phyloP scores from a whole-genome alignment of 495 filamentous ascomycete species.

The Penicillium dipodomyicola region DNA sequence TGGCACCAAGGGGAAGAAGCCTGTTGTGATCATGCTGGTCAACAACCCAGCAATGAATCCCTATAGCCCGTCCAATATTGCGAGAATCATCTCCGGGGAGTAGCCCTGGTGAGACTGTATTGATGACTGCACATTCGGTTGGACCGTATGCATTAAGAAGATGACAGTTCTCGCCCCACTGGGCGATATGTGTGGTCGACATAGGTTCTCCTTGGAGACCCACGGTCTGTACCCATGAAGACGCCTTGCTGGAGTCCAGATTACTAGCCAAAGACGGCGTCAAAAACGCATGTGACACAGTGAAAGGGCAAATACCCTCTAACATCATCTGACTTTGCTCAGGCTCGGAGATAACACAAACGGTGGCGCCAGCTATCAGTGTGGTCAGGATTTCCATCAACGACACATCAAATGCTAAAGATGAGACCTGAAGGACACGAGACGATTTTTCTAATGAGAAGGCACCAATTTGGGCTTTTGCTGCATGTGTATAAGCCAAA shows the following conservation, averaged over 20 bases:
- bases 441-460: neutral
- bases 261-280: neutral
- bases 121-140: neutral
- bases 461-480: neutral
- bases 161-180: neutral
- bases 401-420: constrained; percentile 28
- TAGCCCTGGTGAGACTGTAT: neutral
- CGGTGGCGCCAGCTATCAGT: constrained; percentile 26
- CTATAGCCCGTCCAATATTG: constrained; percentile 11
- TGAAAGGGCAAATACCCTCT: neutral
- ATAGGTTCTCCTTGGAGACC: neutral
- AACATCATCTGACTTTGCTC: constrained; percentile 1
- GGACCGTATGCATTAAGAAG: neutral
- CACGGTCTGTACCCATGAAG: neutral
- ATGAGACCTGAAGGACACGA: constrained; percentile 19
- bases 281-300: neutral
- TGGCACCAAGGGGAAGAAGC: constrained; percentile 28
- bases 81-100: constrained; percentile 13
- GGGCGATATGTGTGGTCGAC: neutral
- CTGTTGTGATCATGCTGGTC: constrained; percentile 20
- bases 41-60: constrained; percentile 28
- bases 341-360: constrained; percentile 21
- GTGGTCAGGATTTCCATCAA: constrained; percentile 23
- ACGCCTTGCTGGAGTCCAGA: neutral
- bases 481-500: constrained; percentile 22